Evolutionary conservation across 805 yeast species (phyloP).

Genomic region (Grigorovia transvaalensis): DNA sequence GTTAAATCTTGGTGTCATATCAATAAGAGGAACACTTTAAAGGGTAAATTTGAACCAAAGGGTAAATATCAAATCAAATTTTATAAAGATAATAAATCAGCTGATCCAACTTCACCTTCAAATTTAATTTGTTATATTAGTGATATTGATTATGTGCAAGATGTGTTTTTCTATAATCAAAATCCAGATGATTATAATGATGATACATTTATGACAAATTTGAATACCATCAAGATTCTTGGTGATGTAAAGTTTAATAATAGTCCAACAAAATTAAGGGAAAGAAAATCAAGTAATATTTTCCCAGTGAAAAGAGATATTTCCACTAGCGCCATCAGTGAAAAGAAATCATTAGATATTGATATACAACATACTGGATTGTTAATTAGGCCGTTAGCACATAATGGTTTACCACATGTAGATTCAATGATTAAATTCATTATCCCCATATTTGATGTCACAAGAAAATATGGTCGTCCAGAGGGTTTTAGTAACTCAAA

Average conservation of each 20-base stretch:
- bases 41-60: slow-evolving; percentile 7
- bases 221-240: slow-evolving; percentile 14
- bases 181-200: neutral
- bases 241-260: slow-evolving; percentile 14
- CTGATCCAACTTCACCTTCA: slow-evolving; percentile 12
- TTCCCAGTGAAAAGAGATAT: slow-evolving; percentile 12
- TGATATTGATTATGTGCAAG: slow-evolving; percentile 22
- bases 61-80: slow-evolving; percentile 22
- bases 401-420: slow-evolving; percentile 54
- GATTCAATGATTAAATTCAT: slow-evolving; percentile 61
- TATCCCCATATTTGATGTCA: slow-evolving; percentile 56
- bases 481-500: slow-evolving; percentile 44
- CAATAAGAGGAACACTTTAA: slow-evolving; percentile 10
- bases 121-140: slow-evolving; percentile 23
- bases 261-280: neutral
- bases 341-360: slow-evolving; percentile 3
- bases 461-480: slow-evolving; percentile 68
- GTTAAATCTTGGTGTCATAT: slow-evolving; percentile 28
- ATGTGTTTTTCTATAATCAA: slow-evolving; percentile 19
- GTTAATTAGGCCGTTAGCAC: slow-evolving; percentile 51
- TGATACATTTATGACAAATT: slow-evolving; percentile 6
- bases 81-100: slow-evolving; percentile 20
- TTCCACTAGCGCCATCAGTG: slow-evolving; percentile 5
- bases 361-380: slow-evolving; percentile 21
- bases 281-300: slow-evolving; percentile 3